Conservation (phyloP, 345 rosid species). For the Bruguiera sexangula region DNA sequence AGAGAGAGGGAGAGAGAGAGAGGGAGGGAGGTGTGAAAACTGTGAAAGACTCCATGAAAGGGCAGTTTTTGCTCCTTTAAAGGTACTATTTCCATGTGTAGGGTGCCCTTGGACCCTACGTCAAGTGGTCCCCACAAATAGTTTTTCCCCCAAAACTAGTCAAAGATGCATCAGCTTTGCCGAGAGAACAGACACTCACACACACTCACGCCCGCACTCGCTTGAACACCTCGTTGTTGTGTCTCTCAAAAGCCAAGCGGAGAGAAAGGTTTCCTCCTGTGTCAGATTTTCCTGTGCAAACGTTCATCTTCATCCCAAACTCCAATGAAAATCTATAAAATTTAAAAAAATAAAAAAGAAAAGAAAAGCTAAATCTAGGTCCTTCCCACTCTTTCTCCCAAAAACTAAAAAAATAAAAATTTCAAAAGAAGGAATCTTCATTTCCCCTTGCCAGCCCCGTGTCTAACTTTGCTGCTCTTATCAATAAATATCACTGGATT, state of each 20-base stretch:
- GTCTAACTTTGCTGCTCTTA: not conserved
- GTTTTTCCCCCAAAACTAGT: not conserved
- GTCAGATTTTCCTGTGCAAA: slow-evolving; percentile 29
- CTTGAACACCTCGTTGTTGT: slow-evolving; percentile 20
- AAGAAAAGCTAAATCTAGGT: not conserved
- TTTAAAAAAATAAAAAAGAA: not conserved
- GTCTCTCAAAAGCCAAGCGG: slow-evolving; percentile 39
- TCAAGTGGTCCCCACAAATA: slow-evolving; percentile 8
- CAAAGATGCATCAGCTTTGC: not conserved
- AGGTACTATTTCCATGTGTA: not conserved
- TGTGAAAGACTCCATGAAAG: not conserved
- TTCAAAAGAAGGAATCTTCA: slow-evolving; percentile 29
- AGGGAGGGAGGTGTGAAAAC: not conserved
- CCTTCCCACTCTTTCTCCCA: not conserved
- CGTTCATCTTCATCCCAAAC: slow-evolving; percentile 12
- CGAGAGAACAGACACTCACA: not conserved
- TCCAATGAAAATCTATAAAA: not conserved
- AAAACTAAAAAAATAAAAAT: not conserved
- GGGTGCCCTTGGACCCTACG: slow-evolving; percentile 16
- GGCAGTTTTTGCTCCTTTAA: not conserved
- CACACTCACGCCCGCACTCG: not conserved
- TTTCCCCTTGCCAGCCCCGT: not conserved
- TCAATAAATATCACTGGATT: not conserved
- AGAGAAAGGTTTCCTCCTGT: slow-evolving; percentile 15
- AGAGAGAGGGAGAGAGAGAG: not conserved